Evolutionary conservation across 345 rosid species (phyloP), one percentile per base, ranked within the genome.

Genomic region (rapeseed (Brassica napus)): DNA sequence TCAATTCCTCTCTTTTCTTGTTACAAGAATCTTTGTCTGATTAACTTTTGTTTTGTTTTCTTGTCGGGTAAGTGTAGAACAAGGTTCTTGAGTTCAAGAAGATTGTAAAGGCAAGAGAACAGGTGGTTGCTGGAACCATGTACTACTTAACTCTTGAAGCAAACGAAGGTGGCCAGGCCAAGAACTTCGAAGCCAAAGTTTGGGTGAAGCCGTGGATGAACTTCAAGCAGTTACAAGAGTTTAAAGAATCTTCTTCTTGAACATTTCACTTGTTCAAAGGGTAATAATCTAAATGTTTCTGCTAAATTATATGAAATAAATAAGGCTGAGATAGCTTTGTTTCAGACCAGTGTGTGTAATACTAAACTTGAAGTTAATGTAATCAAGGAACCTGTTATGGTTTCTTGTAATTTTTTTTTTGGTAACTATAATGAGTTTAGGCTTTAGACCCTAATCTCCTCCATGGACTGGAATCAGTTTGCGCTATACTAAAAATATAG

Each of bases 161-260:
- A n/a, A 59, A 84, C 39, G 94, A 92, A 65, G 88, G 84, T 1
- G 92, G 86, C 3, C 79, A 81, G 86, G 86, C 81, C 64, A 88
- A 89, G 84, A 79, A 85, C 18, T 92, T 89, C 67, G 89, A 88
- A 71, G 94, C 96, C 34, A 89, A 91, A 82, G 89, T 92, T 1
- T 89, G 97, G 97, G 93, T 91, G 68, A 89, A 92, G 85, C 93
- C 94, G 6, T 91, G 97, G 98, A 85, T 89, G 84, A 85, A 89
- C 72, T 91, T 89, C 78, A 89, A 89, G 78, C 84, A 93, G 79
- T 72, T 93, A 66, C 84, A 85, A 67, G 97, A 91, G 69, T 93
- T 91, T 77, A 93, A 93, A 73, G 82, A 82, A 62, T 54, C 83
- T 0, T 61, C 83, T 4, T 0, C 74, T 68, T 79, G 59, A 78